phyloP scores from a whole-genome alignment of 176 grass and related monocot species.

The Carex pumila region DNA sequence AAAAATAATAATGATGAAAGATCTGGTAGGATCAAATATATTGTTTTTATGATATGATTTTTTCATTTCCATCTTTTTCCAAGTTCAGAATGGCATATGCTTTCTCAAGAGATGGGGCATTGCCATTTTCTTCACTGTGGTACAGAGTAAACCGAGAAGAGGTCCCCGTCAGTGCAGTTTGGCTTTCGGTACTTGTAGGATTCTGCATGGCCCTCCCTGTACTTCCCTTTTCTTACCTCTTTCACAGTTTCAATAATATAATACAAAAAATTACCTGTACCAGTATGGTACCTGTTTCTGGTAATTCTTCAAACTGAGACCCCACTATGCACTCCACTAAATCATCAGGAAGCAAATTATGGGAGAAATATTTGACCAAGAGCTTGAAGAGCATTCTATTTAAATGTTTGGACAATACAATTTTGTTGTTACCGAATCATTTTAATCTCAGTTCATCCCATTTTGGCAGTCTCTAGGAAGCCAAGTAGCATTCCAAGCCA shows the following conservation, averaged over 20 bases:
- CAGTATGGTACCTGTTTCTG: not conserved
- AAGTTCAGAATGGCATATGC: slow-evolving; percentile 53
- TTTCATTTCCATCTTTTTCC: not conserved
- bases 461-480: slow-evolving; percentile 50
- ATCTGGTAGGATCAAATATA: not conserved
- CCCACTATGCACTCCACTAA: not conserved
- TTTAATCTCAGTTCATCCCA: not conserved
- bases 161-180: slow-evolving; percentile 60
- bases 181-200: slow-evolving; percentile 48
- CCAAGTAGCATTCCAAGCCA: slow-evolving; percentile 68
- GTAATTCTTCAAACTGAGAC: not conserved
- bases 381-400: not conserved
- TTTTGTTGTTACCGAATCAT: not conserved
- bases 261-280: not conserved
- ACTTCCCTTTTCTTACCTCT: not conserved
- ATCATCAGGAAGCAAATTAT: not conserved
- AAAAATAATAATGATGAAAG: too few relatives aligned
- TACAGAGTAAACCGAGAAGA: slow-evolving; percentile 47
- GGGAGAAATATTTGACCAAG: not conserved
- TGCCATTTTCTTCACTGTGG: slow-evolving; percentile 52
- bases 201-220: slow-evolving; percentile 70
- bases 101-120: slow-evolving; percentile 65
- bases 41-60: not conserved
- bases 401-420: not conserved
- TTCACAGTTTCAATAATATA: not conserved